Base-by-base conservation (phyloP, 139 green algal species). In the Microglena sp. region DNA sequence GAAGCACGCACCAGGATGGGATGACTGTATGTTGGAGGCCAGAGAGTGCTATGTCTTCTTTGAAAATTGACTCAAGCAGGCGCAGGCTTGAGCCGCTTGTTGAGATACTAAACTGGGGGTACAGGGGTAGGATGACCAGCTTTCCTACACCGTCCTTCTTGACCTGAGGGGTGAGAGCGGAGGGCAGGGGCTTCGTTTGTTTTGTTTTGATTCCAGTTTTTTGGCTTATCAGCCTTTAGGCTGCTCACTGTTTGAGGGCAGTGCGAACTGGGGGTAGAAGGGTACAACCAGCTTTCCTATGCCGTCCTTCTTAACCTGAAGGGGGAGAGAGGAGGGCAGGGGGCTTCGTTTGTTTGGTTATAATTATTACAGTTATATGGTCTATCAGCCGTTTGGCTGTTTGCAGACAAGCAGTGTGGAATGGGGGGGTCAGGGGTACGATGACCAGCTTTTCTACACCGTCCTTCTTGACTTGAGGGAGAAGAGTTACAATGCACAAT, bases 241-340 rank as follows among this genome's bases (percentile, higher is more conserved):
- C n/a, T n/a, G n/a, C n/a, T n/a, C n/a, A n/a, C n/a, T n/a, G n/a
- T n/a, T n/a, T n/a, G n/a, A n/a, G n/a, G n/a, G n/a, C n/a, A n/a
- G n/a, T n/a, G n/a, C n/a, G n/a, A 96, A 95, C 75, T 97, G 90
- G 1, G 91, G 91, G 73, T 97, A 97, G 31, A 98, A 77, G 27
- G 92, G 92, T 29, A 98, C 90, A 34, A 98, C 90, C 26, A 97
- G 79, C 7, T 60, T 64, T 4, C 53, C 89, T 34, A 98, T 80
- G 34, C 83, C 70, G 67, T 97, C 92, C 2, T 31, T 11, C 75
- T 97, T 97, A 34, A 98, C 91, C 70, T 83, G 67, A 33, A 67
- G 26, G 15, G 50, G 29, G 18, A 53, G 18, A n/a, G n/a, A n/a
- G n/a, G n/a, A n/a, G n/a, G n/a, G n/a, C n/a, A n/a, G n/a, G n/a